Evolutionary conservation across 768 basidiomycete genomes (phyloP), one percentile per base, ranked within the genome.

Genomic region (Inosperma sp.): DNA sequence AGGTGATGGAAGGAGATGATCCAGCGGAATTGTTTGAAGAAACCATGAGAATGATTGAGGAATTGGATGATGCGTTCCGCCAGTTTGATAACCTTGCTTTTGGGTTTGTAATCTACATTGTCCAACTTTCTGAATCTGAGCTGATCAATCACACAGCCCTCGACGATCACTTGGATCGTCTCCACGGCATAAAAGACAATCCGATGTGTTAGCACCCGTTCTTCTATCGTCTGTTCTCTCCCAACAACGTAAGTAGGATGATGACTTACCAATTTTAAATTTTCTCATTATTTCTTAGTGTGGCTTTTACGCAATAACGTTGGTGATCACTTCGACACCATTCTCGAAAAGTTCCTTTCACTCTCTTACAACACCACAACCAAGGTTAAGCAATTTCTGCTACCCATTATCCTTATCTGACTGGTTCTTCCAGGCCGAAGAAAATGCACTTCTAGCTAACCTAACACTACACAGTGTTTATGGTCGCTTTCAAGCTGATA

Each of bases 401-500:
- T 2, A 14, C 17, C 9, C 21, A 14, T 23, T 5, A 23, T 10
- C 7, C 10, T 23, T 41, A 39, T 27, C 47, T 29, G 16, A 45
- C 17, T 14, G 26, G 1, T 30, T 40, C 31, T 41, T 12, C 27
- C 50, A 93, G 88, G 83, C 84, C 8, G 86, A 90, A 61, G 83
- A 90, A 61, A 79, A 81, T 57, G 75, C 79, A 3, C 68, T 96
- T 0, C 75, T 89, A 61, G 93, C 86, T 0, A 84, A 80, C 56
- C 69, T 95, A n/a, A 83, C 82, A 1, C 68, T 97, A 23, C 82
- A 88, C 46, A 79, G 84, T 22, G 87, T 86, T 1, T 84, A 93
- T 57, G 76, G 78, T 30, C 82, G 82, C 6, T 91, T 95, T 72
- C 80, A 81, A 26, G 76, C 81, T 0, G 93, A 97, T 62, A 88